phyloP scores from a whole-genome alignment of 352 stramenopile species.

The Globisporangium cederbergense region DNA sequence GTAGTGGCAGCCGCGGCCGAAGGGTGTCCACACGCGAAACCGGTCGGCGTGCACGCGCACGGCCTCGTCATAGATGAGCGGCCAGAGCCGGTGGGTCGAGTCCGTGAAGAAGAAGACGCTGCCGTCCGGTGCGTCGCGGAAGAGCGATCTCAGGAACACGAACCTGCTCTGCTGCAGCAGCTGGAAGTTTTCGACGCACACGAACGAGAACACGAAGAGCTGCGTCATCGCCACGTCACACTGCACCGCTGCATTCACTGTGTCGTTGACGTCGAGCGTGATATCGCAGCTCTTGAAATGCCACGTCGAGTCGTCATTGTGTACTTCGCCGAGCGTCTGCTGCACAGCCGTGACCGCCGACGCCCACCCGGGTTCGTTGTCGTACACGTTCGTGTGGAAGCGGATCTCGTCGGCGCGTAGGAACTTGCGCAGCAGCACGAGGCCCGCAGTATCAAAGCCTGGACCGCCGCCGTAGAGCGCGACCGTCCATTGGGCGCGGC shows the following conservation, averaged over 20 bases:
- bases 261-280: constrained; percentile 33
- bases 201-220: constrained; percentile 67
- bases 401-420: constrained; percentile 40
- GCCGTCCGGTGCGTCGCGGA: constrained; percentile 24
- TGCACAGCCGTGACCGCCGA: constrained; percentile 32
- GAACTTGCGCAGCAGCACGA: constrained; percentile 54
- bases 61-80: constrained; percentile 46
- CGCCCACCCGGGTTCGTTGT: constrained; percentile 67
- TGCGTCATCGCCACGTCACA: constrained; percentile 29
- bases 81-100: constrained; percentile 71
- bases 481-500: constrained; percentile 9
- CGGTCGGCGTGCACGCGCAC: constrained; percentile 17
- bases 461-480: constrained; percentile 62
- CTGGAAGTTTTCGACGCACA: constrained; percentile 69
- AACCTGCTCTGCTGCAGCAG: constrained; percentile 44
- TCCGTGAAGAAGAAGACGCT: constrained; percentile 68
- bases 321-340: constrained; percentile 26
- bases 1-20: constrained; percentile 56
- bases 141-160: constrained; percentile 52
- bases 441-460: constrained; percentile 50
- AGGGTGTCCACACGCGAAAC: constrained; percentile 59
- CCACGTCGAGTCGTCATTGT: constrained; percentile 23
- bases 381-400: constrained; percentile 59
- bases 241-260: constrained; percentile 35
- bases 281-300: constrained; percentile 61